Percentiles rank a stretch among this genome's conserved stretches.
These are phyloP conservation scores for Metarhizium brunneum DNA, from an alignment of 2,329 filamentous ascomycete species.

Conservation along the genomic window DNA sequence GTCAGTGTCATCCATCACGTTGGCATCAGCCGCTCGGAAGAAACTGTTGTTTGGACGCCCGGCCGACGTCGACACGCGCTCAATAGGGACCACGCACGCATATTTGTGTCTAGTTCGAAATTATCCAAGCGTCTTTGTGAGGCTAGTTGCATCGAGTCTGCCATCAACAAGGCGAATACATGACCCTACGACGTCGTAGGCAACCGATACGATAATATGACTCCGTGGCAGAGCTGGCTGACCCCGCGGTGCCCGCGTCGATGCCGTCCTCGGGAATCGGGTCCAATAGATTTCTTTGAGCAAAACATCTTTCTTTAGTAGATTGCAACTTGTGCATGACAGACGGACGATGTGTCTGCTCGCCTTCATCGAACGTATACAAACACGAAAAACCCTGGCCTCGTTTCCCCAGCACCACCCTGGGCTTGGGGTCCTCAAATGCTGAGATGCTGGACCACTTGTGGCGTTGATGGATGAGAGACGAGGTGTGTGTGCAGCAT, in stretches of 20 bases:
- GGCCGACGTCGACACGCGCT: neutral
- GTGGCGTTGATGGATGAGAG: neutral
- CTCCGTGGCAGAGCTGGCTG: neutral
- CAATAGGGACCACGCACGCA: neutral
- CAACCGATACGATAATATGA: neutral
- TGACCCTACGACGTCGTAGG: neutral
- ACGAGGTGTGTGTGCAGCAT: neutral
- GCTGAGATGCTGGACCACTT: neutral
- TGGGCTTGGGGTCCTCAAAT: neutral
- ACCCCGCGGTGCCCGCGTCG: neutral
- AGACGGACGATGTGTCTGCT: neutral
- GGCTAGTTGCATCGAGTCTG: neutral
- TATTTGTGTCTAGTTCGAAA: neutral
- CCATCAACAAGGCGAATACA: neutral
- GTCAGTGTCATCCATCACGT: neutral
- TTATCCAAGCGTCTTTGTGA: neutral
- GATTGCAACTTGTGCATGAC: neutral
- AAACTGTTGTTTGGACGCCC: neutral
- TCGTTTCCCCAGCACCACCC: neutral
- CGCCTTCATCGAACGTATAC: neutral
- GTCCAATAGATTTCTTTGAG: neutral
- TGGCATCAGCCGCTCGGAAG: neutral
- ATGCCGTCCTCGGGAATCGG: neutral
- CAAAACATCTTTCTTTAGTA: neutral
- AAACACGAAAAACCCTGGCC: neutral